Evolutionary conservation across 2,329 filamentous ascomycete species (phyloP), one percentile per base, ranked within the genome.

Genomic region (Fusarium euwallaceae): DNA sequence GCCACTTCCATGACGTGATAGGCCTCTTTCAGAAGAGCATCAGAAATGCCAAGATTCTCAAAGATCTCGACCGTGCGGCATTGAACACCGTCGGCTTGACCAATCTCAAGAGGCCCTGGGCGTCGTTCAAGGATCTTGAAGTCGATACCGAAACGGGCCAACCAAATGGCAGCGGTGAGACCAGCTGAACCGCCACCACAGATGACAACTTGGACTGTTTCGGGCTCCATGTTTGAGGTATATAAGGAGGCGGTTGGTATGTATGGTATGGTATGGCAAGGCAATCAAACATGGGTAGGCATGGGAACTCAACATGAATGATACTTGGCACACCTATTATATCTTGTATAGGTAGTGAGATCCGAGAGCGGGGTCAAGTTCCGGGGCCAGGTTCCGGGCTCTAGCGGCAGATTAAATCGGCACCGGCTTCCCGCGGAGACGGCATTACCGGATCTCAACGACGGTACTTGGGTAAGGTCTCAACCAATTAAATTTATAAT

Each of bases 1-100:
- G 86, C 85, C 4, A 90, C 82, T 79, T 92, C 90, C 20, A 88
- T 81, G 12, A 90, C 86, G 77, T 91, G 90, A 64, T 88, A 91
- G 1, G 89, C 85, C 67, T 91, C 89, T 37, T 85, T 84, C 34
- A 91, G 83, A 32, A 92, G 82, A 20, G 86, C 82, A 55, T 89
- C 88, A 2, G 86, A 84, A 4, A 92, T 84, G 1, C 85, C 88
- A 36, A 91, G 89, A 53, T 87, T 89, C 75, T 92, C 89, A 61
- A 91, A 90, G 24, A 92, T 86, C 78, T 92, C 90, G 16, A 91
- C 88, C 11, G 71, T 74, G 4, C 73, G 69, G 73, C 65, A 73
- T 24, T 75, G 70, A 16, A 75, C 67, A 16, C 72, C 70, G 17
- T 73, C 72, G 17, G 70, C 72, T 32, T 75, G 70, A 14, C 70